Conservation (phyloP, 1,139 yeast genomes). For the Yamadazyma friedrichii region DNA sequence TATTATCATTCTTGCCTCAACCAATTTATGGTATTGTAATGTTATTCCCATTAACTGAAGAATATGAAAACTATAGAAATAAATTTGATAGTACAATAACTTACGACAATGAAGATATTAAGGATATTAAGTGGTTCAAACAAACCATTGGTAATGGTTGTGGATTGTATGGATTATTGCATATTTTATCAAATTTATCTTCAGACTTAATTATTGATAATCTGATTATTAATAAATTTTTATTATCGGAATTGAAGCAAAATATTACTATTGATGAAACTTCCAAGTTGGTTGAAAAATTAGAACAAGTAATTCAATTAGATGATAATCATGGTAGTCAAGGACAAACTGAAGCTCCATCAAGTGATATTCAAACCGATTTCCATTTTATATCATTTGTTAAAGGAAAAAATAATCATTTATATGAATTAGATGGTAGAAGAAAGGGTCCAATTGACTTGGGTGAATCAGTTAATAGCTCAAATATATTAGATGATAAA, state of each 20-base stretch:
- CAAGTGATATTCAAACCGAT: constrained; percentile 59
- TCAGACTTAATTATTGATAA: constrained; percentile 38
- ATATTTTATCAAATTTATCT: constrained; percentile 66
- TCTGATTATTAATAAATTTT: constrained; percentile 30
- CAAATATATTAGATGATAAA: constrained; percentile 56
- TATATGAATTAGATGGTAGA: constrained; percentile 89
- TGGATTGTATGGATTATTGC: constrained; percentile 87
- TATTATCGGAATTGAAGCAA: constrained; percentile 17
- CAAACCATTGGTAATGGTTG: constrained; percentile 91
- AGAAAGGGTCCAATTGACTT: constrained; percentile 73
- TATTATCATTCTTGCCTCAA: constrained; percentile 75
- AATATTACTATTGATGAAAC: constrained; percentile 35
- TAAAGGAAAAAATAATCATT: constrained; percentile 52
- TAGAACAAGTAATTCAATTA: constrained; percentile 44
- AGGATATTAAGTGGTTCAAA: constrained; percentile 55
- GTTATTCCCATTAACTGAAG: constrained; percentile 73
- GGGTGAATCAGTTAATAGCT: constrained; percentile 37
- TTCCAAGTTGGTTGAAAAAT: constrained; percentile 48
- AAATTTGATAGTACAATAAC: constrained; percentile 26
- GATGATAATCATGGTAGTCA: constrained; percentile 61
- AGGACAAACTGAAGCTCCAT: constrained; percentile 84
- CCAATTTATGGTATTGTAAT: constrained; percentile 76
- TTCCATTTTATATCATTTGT: constrained; percentile 81
- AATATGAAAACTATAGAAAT: constrained; percentile 53
- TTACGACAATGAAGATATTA: constrained; percentile 18